Conservation (phyloP, 306 rosid genomes). For the Trifolium dubium region DNA sequence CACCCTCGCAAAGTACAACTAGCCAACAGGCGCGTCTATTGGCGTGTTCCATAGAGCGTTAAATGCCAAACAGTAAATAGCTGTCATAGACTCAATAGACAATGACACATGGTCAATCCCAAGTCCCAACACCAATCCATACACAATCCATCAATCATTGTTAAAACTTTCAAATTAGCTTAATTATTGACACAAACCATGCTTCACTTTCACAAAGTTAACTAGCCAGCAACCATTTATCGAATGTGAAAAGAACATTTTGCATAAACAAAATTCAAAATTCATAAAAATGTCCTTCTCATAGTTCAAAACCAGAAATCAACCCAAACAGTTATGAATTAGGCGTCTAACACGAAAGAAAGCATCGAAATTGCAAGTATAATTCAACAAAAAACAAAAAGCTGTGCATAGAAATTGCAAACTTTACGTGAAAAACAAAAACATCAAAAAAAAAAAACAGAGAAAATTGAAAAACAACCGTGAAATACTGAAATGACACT, state of each 20-base stretch:
- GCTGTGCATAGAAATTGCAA: conserved; percentile 13
- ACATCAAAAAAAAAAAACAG: conserved; percentile 9
- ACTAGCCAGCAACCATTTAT: conserved; percentile 8
- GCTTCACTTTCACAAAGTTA: conserved; percentile 3
- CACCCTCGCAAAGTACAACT: neutral
- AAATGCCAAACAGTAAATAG: neutral
- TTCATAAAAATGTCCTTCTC: conserved; percentile 20
- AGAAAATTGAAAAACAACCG: neutral
- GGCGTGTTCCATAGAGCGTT: neutral
- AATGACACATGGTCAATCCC: neutral
- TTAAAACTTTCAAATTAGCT: conserved; percentile 14
- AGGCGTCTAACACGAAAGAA: neutral
- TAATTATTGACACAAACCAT: conserved; percentile 3
- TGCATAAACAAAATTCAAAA: neutral
- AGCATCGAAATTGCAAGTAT: neutral
- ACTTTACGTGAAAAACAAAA: neutral
- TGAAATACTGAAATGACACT: neutral
- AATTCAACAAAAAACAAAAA: neutral
- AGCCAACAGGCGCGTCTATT: neutral
- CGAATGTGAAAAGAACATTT: neutral
- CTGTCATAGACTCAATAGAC: neutral
- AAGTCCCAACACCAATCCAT: neutral
- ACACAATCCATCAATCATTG: conserved; percentile 21
- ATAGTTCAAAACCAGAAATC: conserved; percentile 12
- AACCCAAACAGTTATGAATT: neutral